Base-by-base conservation (phyloP, 2,329 filamentous ascomycete species). In the Phialophora chinensis region DNA sequence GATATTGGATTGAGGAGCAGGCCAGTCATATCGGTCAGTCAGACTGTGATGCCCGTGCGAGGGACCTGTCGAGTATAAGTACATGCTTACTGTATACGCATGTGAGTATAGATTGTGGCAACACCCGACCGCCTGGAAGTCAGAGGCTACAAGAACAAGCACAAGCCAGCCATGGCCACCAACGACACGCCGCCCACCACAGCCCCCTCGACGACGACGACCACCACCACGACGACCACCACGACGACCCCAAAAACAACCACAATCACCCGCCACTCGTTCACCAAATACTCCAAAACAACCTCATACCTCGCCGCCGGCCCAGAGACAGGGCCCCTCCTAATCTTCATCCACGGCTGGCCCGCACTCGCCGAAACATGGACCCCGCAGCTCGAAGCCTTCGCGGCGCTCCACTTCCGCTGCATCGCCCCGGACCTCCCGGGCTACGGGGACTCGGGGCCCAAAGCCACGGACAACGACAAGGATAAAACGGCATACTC, bases 271-370 rank as follows among this genome's bases (percentile, higher is more conserved):
- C 54, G 63, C 23, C 52, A 52, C 57, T 55, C 60, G 6, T 63
- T 47, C 31, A 58, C 50, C 6, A 57, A 31, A 35, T 17, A 54
- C 56, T 42, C 27, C 35, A 66, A 64, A 31, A 66, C 66, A 11
- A n/a, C 60, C 33, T 69, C 67, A 2, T 71, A 71, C 59, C 58
- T 71, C 20, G 62, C 54, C 25, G 58, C 61, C 31, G 66, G 66
- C 3, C 69, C 66, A 11, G 2, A 54, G n/a, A 52, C 62, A 31
- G 64, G 64, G 1, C 57, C 66, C 4, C 59, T 71, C 2, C 7
- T 71, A 7, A 63, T 83, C 8, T 75, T 84, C 23, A 73, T 81
- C 17, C 84, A 86, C 73, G 84, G 84, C 65, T 86, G 80, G 72
- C 84, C 84, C 3, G 82, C 83, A 63, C 72, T 77, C 27, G 80